Evolutionary conservation across 2,329 filamentous ascomycete genomes (phyloP), one percentile per base, ranked within the genome.

Genomic region (Metarhizium album): DNA sequence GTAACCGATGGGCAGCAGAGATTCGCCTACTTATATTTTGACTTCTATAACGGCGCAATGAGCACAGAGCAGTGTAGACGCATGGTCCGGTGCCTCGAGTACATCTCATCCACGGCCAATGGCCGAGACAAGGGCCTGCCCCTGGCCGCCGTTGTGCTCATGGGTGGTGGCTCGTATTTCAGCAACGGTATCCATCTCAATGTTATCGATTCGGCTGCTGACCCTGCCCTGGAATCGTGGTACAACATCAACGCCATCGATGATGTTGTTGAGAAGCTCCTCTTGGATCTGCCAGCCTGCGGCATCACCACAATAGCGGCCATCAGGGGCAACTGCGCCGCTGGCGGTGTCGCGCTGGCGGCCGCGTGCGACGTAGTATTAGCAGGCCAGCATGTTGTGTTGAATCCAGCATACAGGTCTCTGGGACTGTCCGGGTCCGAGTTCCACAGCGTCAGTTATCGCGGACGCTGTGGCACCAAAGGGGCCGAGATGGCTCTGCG

Each of bases 11-110:
- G 59, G 11, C 43, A 48, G 13, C 50, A 54, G 11, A 60, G 58
- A 16, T 57, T 65, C 6, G 69, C 69, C 0, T 70, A 69, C 49
- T 54, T 71, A n/a, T 66, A 68, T 55, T 71, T 69, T 50, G 61
- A 70, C 48, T 69, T 70, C 48, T 72, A 71, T 60, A 72, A 72
- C 49, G 69, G 69, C 29, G 69, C 69, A 47, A 71, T 71, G 68
- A 64, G 67, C 22, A 70, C 68, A 0, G 53, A 52, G 6, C 66
- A 71, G 50, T 72, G 69, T 55, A 61, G 60, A 13, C 61, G 62
- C 8, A 57, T 71, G 23, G 61, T 66, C 47, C 58, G 62, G 7
- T 67, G 67, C 13, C 61, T 72, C 47, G 62, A 65, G 16, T 62
- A 62, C 48, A 60, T 71, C 31, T 52, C 67, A 5, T 53, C 57